Evolutionary conservation across 176 grass and related monocot species (phyloP).

Genomic region (Eleusine indica): DNA sequence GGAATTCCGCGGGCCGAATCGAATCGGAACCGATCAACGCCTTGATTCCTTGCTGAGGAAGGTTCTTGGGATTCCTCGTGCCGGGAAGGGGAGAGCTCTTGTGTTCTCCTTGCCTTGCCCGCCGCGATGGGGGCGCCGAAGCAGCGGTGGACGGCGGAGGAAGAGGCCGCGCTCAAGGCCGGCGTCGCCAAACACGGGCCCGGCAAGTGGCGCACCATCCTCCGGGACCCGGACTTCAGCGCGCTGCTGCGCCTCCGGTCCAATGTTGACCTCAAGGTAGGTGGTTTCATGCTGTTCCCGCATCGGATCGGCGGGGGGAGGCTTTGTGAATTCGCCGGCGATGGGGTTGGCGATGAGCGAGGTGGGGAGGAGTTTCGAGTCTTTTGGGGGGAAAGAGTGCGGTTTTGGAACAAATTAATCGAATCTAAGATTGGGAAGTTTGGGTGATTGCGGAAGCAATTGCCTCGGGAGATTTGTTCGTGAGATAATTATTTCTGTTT

Average conservation of each 20-base stretch:
- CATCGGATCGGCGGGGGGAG: conserved; percentile 11
- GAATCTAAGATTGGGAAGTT: conserved; percentile 35
- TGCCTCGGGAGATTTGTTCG: neutral
- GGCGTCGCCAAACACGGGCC: conserved; percentile 86
- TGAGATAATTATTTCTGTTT: neutral
- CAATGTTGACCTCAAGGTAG: conserved; percentile 98
- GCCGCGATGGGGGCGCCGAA: conserved; percentile 81
- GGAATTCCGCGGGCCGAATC: conserved; percentile 11
- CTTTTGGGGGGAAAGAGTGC: neutral
- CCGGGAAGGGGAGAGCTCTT: neutral
- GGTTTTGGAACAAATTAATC: neutral
- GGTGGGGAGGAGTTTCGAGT: neutral
- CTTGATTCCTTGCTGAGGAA: neutral
- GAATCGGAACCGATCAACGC: conserved; percentile 35
- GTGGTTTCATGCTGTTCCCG: neutral
- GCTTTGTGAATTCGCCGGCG: conserved; percentile 7
- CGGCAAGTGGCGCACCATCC: conserved; percentile 94
- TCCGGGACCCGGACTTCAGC: conserved; percentile 90
- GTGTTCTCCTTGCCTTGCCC: neutral
- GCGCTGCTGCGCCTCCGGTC: conserved; percentile 62
- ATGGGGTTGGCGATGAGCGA: conserved; percentile 11
- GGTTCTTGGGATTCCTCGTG: neutral
- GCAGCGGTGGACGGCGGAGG: conserved; percentile 91
- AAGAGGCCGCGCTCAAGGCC: conserved; percentile 91
- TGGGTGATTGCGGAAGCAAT: neutral